phyloP scores from a whole-genome alignment of 2,329 filamentous ascomycete genomes.

The Aureobasidium sp. region DNA sequence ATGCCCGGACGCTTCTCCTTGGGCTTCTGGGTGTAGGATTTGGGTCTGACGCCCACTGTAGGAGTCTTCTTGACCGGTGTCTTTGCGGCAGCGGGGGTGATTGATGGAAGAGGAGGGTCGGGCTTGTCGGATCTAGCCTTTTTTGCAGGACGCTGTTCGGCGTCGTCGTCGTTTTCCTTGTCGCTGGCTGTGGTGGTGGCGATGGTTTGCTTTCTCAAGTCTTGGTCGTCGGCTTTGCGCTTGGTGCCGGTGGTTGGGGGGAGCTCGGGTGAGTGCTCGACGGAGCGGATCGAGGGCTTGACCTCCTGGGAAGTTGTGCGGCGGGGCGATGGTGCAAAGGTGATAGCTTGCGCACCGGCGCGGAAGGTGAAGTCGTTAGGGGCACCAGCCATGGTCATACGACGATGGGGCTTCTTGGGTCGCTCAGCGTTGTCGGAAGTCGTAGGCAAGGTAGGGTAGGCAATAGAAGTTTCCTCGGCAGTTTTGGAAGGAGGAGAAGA shows the following conservation, averaged over 20 bases:
- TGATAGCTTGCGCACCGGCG: constrained; percentile 33
- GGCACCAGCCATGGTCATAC: constrained; percentile 23
- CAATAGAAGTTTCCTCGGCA: not conserved
- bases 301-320: constrained; percentile 14
- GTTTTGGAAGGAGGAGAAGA: constrained; percentile 23
- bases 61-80: constrained; percentile 18
- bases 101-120: constrained; percentile 16
- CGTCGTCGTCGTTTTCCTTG: constrained; percentile 36
- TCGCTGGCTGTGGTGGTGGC: constrained; percentile 15
- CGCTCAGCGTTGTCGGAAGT: constrained; percentile 13
- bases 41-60: constrained; percentile 27
- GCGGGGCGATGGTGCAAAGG: constrained; percentile 32
- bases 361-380: constrained; percentile 42
- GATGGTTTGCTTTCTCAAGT: constrained; percentile 12
- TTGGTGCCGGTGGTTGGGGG: constrained; percentile 28
- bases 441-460: constrained; percentile 13
- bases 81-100: constrained; percentile 20
- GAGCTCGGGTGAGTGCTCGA: constrained; percentile 27
- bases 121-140: constrained; percentile 10
- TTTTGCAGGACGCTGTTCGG: constrained; percentile 18
- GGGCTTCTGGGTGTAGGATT: constrained; percentile 22
- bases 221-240: constrained; percentile 31
- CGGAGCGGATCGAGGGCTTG: constrained; percentile 37
- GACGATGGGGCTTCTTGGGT: constrained; percentile 26
- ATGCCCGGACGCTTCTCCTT: constrained; percentile 16